Evolutionary conservation across 1,284 basidiomycete genomes (phyloP), one percentile per base, ranked within the genome.

Genomic region (Veloboletus limbatus): DNA sequence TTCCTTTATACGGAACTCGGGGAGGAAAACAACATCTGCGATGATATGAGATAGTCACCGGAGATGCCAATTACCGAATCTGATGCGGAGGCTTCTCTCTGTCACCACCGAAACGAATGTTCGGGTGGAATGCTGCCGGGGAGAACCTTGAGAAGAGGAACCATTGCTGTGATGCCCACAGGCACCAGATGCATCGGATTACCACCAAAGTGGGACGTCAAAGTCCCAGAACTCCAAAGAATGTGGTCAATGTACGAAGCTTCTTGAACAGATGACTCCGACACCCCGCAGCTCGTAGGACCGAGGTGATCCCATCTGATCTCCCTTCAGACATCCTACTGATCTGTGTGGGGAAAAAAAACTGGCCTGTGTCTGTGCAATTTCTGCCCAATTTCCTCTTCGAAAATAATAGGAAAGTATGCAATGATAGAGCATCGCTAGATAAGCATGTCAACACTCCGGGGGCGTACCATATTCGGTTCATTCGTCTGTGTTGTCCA

Each of bases 91-190:
- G 24, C 48, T 47, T 47, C 54, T 39, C 18, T 6, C 13, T 20
- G 22, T 40, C 31, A 30, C 30, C 7, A 34, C 16, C 25, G 41
- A 40, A 31, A n/a, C 1, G 27, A 41, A 17, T 30, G 9, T 14
- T 54, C 53, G 53, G 55, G 34, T 20, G 16, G 20, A 17, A 48
- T 3, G 22, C 16, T 21, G n/a, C 48, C 55, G 48, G 55, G 34
- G 17, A 28, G 28, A 24, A 26, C 20, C 30, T 36, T 35, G 26
- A 40, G 32, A 18, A 35, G 24, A 36, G 25, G 22, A 22, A 33
- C 32, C 25, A 22, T 33, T 3, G 7, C 5, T 11, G 28, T 21
- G 10, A 35, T 30, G 13, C 9, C 18, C 9, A 26, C 32, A 20
- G 21, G 11, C 16, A 14, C 31, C 6, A 24, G 3, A 17, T 20